Evolutionary conservation across 2,329 filamentous ascomycete genomes (phyloP), one percentile per base, ranked within the genome.

Genomic region (Rhinocladiella mackenziei): DNA sequence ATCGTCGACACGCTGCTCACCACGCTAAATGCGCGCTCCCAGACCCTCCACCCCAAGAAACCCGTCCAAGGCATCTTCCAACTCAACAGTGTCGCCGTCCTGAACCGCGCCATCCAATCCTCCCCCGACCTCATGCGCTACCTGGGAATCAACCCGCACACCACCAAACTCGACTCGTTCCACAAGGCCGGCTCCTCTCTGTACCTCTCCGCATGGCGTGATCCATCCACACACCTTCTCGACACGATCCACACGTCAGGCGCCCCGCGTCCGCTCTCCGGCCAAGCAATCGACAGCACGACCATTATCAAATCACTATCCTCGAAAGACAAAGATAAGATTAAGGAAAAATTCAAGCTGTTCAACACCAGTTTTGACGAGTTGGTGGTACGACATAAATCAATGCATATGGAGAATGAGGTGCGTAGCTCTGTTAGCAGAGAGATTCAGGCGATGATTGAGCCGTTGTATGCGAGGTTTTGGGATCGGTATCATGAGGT

Each of bases 401-500:
- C 76, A 19, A 86, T 87, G 59, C 83, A 75, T 58, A 95, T 97
- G 86, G 92, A 98, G 69, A 79, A 80, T 17, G 91, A 97, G 62
- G 91, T 97, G 22, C 79, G 88, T 31, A 76, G 80, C 51, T 80
- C 84, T 66, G 77, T 97, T 58, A 83, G 81, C 11, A 81, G 83
- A 57, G 89, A 96, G 60, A 83, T 97, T 53, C 87, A 92, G 64
- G 83, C 83, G 58, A 87, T 95, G 69, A 83, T 98, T 43, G 91
- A 97, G 68, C 89, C 91, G 42, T 75, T 98, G 10, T 98, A 98
- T 69, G 85, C 84, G 51, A 78, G 92, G 33, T 98, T 98, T 68
- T 97, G 88, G 81, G 92, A 97, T 67, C 79, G 91, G 19, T 98
- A 98, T 63, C 89, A 96, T 63, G 92, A 97, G 67, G 82, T 97